These are phyloP conservation scores for Teratosphaeria gauchensis DNA, from an alignment of 2,329 filamentous ascomycete species.

Conservation along the genomic window DNA sequence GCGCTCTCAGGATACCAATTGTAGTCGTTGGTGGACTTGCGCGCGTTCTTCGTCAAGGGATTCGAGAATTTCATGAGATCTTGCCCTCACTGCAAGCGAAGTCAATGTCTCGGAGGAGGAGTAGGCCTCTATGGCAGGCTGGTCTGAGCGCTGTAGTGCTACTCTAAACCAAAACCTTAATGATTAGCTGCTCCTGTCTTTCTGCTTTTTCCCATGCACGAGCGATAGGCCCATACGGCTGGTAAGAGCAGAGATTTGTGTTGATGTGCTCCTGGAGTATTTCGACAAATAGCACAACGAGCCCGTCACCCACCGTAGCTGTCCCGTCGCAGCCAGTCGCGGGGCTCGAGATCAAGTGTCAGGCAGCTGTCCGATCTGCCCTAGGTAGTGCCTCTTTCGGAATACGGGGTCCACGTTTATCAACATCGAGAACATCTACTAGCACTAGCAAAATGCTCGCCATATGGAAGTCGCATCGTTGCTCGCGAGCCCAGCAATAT, in stretches of 20 bases:
- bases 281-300: neutral
- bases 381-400: neutral
- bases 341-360: neutral
- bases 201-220: neutral
- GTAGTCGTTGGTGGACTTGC: slow-evolving; percentile 4
- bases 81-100: neutral
- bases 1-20: slow-evolving; percentile 5
- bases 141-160: neutral
- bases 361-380: neutral
- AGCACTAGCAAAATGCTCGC: neutral
- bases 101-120: neutral
- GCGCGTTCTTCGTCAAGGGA: slow-evolving; percentile 2
- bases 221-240: too few species aligned
- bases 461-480: neutral
- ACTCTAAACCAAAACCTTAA: neutral
- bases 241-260: neutral
- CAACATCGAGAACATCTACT: neutral
- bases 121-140: neutral
- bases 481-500: too few species aligned
- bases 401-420: neutral
- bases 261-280: neutral
- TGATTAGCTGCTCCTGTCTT: neutral
- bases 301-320: neutral
- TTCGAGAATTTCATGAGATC: slow-evolving; percentile 1
- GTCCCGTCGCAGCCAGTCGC: neutral